Conservation (phyloP, 129 eudicot species). For the Saussurea involucrata region DNA sequence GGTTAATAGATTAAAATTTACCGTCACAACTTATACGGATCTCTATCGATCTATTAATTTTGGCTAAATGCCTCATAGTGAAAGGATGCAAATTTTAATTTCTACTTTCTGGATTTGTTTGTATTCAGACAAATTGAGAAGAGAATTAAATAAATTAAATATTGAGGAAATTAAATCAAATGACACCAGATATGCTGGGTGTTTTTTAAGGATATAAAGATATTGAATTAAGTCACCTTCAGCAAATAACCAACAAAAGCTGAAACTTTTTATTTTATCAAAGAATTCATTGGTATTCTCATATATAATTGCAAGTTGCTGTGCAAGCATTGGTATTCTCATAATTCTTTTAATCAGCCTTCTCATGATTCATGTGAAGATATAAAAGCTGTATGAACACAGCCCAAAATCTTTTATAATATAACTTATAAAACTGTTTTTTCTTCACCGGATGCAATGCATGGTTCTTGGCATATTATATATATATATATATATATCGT, state of each 20-base stretch:
- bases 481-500: neutral
- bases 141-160: neutral
- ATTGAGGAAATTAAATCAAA: neutral
- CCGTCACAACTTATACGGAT: too few species aligned
- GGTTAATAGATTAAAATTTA: too few species aligned
- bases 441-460: neutral
- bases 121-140: neutral
- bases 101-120: neutral
- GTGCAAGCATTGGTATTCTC: neutral
- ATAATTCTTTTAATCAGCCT: neutral
- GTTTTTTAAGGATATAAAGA: neutral
- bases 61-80: neutral
- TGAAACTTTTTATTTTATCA: neutral
- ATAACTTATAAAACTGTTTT: neutral
- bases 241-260: neutral
- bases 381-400: neutral
- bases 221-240: neutral
- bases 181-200: neutral
- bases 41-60: too few species aligned
- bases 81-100: neutral
- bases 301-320: constrained; percentile 4
- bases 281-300: neutral
- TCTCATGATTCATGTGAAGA: constrained; percentile 2
- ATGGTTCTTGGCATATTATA: constrained; percentile 2
- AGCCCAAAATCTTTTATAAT: neutral